phyloP scores from a whole-genome alignment of 2,329 filamentous ascomycete genomes.

The Cytospora schulzeri region DNA sequence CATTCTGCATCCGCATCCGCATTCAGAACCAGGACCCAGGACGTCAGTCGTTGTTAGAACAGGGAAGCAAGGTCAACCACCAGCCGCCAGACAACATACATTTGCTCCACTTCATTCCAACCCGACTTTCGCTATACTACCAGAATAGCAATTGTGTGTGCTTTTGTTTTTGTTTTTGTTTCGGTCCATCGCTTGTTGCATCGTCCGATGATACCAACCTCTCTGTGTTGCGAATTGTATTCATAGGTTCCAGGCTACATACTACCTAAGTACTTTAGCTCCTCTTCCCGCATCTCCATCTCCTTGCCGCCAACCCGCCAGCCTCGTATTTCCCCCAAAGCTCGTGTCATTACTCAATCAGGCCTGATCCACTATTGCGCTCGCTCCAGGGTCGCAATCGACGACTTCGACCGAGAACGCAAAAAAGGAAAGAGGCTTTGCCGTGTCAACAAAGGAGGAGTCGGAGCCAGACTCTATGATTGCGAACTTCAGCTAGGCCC shows the following conservation, averaged over 20 bases:
- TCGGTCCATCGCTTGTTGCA: neutral
- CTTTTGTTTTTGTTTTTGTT: too few relatives aligned
- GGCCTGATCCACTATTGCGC: constrained; percentile 11
- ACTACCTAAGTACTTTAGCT: neutral
- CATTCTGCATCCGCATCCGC: constrained; percentile 12
- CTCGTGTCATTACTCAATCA: constrained; percentile 9
- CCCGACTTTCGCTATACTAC: neutral
- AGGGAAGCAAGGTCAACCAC: neutral
- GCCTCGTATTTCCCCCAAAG: constrained; percentile 25
- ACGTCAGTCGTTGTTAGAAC: constrained; percentile 4
- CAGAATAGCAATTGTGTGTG: neutral
- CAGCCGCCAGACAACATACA: neutral
- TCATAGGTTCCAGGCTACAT: neutral
- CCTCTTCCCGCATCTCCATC: constrained; percentile 15
- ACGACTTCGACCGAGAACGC: neutral
- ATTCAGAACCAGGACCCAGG: neutral
- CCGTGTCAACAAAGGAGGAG: neutral
- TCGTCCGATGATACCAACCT: neutral
- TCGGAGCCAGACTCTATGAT: neutral
- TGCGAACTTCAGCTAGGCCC: constrained; percentile 6
- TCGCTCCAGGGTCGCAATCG: neutral
- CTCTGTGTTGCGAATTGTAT: neutral
- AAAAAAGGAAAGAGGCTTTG: neutral
- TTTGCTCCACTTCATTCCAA: neutral
- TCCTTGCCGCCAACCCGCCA: constrained; percentile 13